Evolutionary conservation across 352 stramenopile genomes (phyloP).

Genomic region (Phytophthora boehmeriae): DNA sequence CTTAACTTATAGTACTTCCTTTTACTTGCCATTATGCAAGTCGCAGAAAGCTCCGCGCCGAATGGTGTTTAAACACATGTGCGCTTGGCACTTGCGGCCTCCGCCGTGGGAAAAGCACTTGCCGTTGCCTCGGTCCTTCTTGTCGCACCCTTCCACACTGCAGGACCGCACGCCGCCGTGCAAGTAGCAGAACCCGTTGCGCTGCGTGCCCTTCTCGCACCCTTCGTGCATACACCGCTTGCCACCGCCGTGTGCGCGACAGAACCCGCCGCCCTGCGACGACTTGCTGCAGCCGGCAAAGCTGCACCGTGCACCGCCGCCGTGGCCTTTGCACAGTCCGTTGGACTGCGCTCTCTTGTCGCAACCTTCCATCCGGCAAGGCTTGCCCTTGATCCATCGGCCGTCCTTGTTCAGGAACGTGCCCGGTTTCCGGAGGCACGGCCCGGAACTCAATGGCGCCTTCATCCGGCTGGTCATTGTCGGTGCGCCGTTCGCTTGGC

Average conservation of each 20-base stretch:
- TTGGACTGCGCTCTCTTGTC: conserved; percentile 85
- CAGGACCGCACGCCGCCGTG: conserved; percentile 81
- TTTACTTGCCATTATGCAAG: conserved; percentile 44
- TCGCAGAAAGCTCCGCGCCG: conserved; percentile 70
- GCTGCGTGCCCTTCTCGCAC: conserved; percentile 81
- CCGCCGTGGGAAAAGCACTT: conserved; percentile 84
- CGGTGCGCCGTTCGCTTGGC: conserved; percentile 16
- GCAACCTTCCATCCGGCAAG: conserved; percentile 70
- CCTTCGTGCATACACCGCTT: conserved; percentile 78
- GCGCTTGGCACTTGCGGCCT: conserved; percentile 69
- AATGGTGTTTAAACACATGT: conserved; percentile 71
- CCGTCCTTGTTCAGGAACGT: conserved; percentile 91
- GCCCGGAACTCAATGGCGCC: conserved; percentile 26
- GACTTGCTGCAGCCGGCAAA: conserved; percentile 77
- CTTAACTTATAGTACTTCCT: conserved; percentile 34
- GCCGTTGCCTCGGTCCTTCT: conserved; percentile 86
- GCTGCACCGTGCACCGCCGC: conserved; percentile 78
- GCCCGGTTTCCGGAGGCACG: conserved; percentile 68
- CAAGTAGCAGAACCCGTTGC: conserved; percentile 83
- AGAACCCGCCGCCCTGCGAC: conserved; percentile 77
- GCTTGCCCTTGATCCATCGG: conserved; percentile 89
- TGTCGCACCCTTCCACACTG: conserved; percentile 69
- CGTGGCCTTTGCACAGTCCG: conserved; percentile 80
- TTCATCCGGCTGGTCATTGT: conserved; percentile 25
- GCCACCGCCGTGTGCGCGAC: conserved; percentile 77